Base-by-base conservation (phyloP, 2,329 filamentous ascomycete genomes). In the Hymenoscyphus salicellus region DNA sequence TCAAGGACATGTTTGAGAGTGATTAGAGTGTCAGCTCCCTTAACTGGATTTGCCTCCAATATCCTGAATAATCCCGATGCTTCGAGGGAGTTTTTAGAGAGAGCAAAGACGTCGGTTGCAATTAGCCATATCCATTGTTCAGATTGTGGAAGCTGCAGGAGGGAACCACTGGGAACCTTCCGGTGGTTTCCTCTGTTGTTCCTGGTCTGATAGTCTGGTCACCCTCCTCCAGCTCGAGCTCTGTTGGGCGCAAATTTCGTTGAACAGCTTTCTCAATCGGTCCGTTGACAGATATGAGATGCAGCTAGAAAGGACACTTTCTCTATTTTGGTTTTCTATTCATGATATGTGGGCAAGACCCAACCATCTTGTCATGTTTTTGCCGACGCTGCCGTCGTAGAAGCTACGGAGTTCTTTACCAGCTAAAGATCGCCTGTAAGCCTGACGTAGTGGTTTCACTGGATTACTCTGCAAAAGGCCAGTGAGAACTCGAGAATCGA, bases 21-120 rank as follows among this genome's bases (percentile, higher is more conserved):
- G 41, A 49, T 52, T 52, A 52, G 46, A 52, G 23, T 52, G n/a
- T 52, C 46, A 52, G 46, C 46, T 52, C 46, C 46, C 20, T 52
- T 46, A 5, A 2, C 14, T 11, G 46, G 20, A 52, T 26, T 26
- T 52, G 36, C 36, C 36, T 38, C 36, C 20, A 26, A 10, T 26
- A 11, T 23, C 43, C 20, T 23, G 46, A 52, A 52, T 23, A 23
- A 23, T 23, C 41, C 16, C n/a, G 41, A 23, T 20, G 8, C 8
- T 46, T 46, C n/a, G n/a, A 20, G 41, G 41, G 17, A 46, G 41
- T 14, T 26, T 52, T 10, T 23, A 10, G 20, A 52, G n/a, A 52
- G n/a, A 52, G 20, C 20, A 52, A 14, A 14, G 3, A 26, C 4
- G 2, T 20, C 46, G 20, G 8, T 52, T 52, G 14, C 46, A 52